Evolutionary conservation across 2,329 filamentous ascomycete species (phyloP).

Genomic region (Alternaria conjuncta): DNA sequence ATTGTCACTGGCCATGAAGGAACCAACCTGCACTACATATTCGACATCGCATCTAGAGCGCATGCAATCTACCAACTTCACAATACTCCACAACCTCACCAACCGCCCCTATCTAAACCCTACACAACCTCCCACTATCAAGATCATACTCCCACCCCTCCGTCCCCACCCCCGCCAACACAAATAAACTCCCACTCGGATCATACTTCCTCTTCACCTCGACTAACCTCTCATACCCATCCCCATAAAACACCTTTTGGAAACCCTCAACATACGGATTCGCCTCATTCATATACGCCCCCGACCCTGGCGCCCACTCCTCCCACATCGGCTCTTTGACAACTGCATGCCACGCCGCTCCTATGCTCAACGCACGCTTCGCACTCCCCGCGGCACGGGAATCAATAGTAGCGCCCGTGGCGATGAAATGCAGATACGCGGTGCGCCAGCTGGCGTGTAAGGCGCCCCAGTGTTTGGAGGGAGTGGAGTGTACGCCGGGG

Average conservation of each 20-base stretch:
- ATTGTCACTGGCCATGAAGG: rapidly evolving
- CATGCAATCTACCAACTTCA: neutral
- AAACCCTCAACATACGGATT: slow-evolving; percentile 18
- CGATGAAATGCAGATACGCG: slow-evolving; percentile 42
- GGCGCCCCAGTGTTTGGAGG: slow-evolving; percentile 28
- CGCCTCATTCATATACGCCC: slow-evolving; percentile 28
- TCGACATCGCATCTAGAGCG: neutral
- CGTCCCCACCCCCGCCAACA: slow-evolving; percentile 27
- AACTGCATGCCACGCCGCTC: slow-evolving; percentile 16
- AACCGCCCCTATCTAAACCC: too few relatives aligned
- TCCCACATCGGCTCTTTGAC: slow-evolving; percentile 26
- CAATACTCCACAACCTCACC: too few relatives aligned
- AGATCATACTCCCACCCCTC: slow-evolving; percentile 32
- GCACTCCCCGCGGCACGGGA: neutral
- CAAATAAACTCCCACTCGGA: slow-evolving; percentile 24
- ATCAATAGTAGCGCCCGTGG: slow-evolving; percentile 24
- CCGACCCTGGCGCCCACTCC: slow-evolving; percentile 15
- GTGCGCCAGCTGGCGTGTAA: slow-evolving; percentile 44
- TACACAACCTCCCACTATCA: slow-evolving; percentile 25
- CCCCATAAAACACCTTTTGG: slow-evolving; percentile 22
- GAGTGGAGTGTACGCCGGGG: slow-evolving; percentile 30
- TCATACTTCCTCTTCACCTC: slow-evolving; percentile 19
- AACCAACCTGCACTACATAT: neutral
- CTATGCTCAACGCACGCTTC: neutral
- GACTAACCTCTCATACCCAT: slow-evolving; percentile 7